These are phyloP conservation scores for Aspergillus avenaceus DNA, from an alignment of 495 filamentous ascomycete species.

Conservation along the genomic window DNA sequence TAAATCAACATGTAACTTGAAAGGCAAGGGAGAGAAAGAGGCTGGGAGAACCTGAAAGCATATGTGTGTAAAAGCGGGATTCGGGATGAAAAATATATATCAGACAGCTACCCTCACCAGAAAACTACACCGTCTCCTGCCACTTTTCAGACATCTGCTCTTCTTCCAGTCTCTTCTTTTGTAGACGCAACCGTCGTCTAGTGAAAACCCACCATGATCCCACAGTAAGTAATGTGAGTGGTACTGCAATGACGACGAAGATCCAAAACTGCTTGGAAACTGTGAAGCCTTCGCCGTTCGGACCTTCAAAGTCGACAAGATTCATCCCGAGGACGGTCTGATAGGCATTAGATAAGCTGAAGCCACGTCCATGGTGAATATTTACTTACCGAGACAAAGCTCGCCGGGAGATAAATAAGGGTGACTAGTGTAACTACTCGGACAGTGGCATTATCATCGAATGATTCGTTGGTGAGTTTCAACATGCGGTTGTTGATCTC, in stretches of 20 bases:
- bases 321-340: conserved; percentile 28
- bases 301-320: conserved; percentile 18
- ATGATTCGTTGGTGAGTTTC: conserved; percentile 27
- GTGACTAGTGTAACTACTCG: conserved; percentile 37
- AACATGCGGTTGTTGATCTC: conserved; percentile 31
- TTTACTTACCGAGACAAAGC: conserved; percentile 35
- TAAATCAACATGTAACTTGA: neutral
- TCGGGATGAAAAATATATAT: neutral
- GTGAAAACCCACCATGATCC: conserved; percentile 15
- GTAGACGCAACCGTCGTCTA: neutral
- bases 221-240: conserved; percentile 24
- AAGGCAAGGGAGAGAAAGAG: neutral
- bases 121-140: neutral
- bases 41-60: too few relatives aligned
- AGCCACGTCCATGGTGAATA: neutral
- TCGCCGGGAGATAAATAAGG: conserved; percentile 37
- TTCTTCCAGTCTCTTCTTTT: neutral
- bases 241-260: conserved; percentile 24
- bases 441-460: conserved; percentile 32
- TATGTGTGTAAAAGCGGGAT: neutral
- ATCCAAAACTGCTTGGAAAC: conserved; percentile 32
- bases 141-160: neutral
- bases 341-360: neutral
- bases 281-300: conserved; percentile 8
- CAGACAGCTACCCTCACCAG: neutral